These are phyloP conservation scores for Adansonia madagascariensis DNA, from an alignment of 441 rosid genomes.

Conservation along the genomic window DNA sequence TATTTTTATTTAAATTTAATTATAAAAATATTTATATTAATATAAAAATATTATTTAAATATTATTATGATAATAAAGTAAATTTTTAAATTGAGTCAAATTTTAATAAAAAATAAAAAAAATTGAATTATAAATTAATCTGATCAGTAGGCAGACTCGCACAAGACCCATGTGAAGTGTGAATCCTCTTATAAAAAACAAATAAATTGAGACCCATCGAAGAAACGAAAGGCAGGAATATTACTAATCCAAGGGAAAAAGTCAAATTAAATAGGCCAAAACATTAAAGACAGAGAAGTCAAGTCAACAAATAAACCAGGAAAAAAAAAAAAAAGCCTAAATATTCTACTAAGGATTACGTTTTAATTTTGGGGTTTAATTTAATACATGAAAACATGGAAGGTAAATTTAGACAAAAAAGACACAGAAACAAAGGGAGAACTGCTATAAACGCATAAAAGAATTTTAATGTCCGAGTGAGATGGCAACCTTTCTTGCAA, in stretches of 20 bases:
- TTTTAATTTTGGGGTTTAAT: background rate
- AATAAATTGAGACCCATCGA: background rate
- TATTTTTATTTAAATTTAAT: too few relatives aligned
- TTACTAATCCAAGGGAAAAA: background rate
- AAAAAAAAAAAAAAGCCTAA: background rate
- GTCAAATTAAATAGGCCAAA: background rate
- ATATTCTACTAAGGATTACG: background rate
- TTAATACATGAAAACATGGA: background rate
- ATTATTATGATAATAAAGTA: too few relatives aligned
- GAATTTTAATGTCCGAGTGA: slow-evolving; percentile 10
- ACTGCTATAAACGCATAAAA: slow-evolving; percentile 26
- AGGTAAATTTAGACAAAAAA: slow-evolving; percentile 5
- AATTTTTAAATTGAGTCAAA: too few relatives aligned
- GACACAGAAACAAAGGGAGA: slow-evolving; percentile 20
- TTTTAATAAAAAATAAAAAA: too few relatives aligned
- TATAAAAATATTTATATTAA: too few relatives aligned
- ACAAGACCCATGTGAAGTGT: too few relatives aligned
- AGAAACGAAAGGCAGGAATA: background rate
- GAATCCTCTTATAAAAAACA: background rate
- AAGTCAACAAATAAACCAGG: background rate
- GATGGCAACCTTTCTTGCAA: background rate
- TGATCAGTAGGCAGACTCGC: too few relatives aligned
- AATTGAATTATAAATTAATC: too few relatives aligned
- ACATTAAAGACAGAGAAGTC: background rate
- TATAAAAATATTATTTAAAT: too few relatives aligned